Evolutionary conservation across 2,329 filamentous ascomycete genomes (phyloP).

Genomic region (Colletotrichum navitas): DNA sequence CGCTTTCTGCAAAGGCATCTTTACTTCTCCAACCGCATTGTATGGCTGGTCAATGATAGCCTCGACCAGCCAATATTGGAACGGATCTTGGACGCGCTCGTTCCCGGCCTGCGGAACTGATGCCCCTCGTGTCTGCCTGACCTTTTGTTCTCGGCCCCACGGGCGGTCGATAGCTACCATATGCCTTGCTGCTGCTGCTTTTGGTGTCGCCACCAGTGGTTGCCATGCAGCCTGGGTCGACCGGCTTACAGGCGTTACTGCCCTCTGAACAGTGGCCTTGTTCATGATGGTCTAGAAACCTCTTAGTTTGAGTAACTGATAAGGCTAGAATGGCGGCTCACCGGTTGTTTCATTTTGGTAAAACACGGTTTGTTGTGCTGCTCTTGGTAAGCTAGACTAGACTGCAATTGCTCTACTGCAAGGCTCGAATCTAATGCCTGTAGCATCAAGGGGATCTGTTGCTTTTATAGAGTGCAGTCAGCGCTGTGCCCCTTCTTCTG

Average conservation of each 20-base stretch:
- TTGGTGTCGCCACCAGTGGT: not conserved
- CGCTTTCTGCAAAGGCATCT: no score
- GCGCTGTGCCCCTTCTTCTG: not conserved
- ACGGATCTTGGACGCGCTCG: not conserved
- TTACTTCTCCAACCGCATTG: not conserved
- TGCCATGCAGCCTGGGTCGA: not conserved
- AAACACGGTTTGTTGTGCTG: not conserved
- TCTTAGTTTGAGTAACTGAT: not conserved
- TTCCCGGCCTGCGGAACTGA: not conserved
- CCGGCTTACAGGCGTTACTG: not conserved
- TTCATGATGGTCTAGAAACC: not conserved
- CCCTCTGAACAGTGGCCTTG: not conserved
- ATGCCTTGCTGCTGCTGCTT: not conserved
- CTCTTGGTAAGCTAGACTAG: not conserved
- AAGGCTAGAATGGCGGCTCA: not conserved
- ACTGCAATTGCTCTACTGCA: not conserved
- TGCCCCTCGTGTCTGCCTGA: not conserved
- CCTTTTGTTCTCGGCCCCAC: not conserved
- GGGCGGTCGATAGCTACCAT: constrained; percentile 5
- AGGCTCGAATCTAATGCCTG: not conserved
- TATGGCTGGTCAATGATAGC: not conserved
- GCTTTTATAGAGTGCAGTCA: not conserved
- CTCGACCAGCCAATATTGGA: not conserved
- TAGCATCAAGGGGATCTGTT: not conserved
- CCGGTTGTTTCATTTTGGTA: not conserved